These are phyloP conservation scores for Diaporthe batatas DNA, from an alignment of 2,329 filamentous ascomycete species.

Conservation along the genomic window DNA sequence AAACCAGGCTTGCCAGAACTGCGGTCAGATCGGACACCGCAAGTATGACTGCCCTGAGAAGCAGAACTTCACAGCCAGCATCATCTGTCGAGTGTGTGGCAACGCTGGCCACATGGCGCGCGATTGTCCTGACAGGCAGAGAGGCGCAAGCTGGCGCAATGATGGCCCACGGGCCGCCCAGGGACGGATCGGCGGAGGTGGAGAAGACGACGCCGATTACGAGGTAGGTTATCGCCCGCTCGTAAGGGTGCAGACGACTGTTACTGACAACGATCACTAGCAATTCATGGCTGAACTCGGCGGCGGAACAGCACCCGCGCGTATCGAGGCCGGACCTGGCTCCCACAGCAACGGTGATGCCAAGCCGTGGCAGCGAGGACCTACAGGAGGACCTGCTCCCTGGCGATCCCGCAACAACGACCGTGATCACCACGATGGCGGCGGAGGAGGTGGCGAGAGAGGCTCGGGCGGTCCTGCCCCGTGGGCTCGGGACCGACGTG, in stretches of 20 bases:
- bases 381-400: conserved; percentile 85
- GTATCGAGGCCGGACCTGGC: conserved; percentile 87
- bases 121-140: conserved; percentile 95
- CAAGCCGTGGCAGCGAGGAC: conserved; percentile 91
- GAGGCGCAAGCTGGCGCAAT: conserved; percentile 93
- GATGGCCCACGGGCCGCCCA: conserved; percentile 71
- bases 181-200: conserved; percentile 77
- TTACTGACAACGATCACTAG: conserved; percentile 64
- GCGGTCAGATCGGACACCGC: conserved; percentile 97
- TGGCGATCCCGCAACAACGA: conserved; percentile 75
- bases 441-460: conserved; percentile 45
- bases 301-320: conserved; percentile 76
- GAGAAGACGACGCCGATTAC: conserved; percentile 89
- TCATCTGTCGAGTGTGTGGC: conserved; percentile 98
- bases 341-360: conserved; percentile 68
- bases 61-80: conserved; percentile 98
- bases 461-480: conserved; percentile 65
- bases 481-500: conserved; percentile 72
- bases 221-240: conserved; percentile 73
- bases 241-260: neutral
- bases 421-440: conserved; percentile 57
- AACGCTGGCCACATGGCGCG: conserved; percentile 98
- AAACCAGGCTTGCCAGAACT: conserved; percentile 99
- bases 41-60: conserved; percentile 99
- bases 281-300: conserved; percentile 98